A percentile compares a stretch with the other conserved stretches of the same genome.
Conservation (phyloP, 805 yeast genomes). For the Myxozyma mucilagina region DNA sequence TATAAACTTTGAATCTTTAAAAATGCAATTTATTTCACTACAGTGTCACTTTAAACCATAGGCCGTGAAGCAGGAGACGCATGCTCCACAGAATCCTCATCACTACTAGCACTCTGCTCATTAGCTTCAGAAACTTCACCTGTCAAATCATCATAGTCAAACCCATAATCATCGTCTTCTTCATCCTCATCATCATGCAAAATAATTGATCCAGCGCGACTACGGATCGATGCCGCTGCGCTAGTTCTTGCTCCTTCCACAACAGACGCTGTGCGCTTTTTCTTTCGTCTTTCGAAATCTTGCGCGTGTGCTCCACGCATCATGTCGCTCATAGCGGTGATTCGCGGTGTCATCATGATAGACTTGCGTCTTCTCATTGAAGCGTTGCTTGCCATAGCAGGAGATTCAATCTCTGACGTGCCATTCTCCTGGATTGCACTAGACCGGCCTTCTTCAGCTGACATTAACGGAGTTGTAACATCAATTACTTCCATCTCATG, state of each 20-base stretch:
- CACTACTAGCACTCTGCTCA: constrained; percentile 16
- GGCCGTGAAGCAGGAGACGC: constrained; percentile 7
- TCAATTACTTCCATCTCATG: constrained; percentile 13
- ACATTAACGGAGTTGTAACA: constrained; percentile 28
- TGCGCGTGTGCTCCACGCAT: constrained; percentile 70
- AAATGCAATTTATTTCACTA: no score
- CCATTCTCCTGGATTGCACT: background rate
- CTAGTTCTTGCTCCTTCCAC: background rate
- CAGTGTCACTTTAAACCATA: background rate
- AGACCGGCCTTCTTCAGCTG: constrained; percentile 28
- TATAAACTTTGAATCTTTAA: no score
- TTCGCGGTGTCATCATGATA: constrained; percentile 25
- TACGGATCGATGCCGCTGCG: background rate
- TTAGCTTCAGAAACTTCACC: constrained; percentile 11
- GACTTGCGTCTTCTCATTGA: constrained; percentile 15
- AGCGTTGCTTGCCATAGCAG: background rate
- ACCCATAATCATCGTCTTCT: constrained; percentile 20
- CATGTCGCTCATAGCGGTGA: constrained; percentile 25
- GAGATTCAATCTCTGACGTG: background rate
- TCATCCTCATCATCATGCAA: constrained; percentile 13
- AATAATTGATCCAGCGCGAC: constrained; percentile 9
- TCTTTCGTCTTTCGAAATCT: constrained; percentile 72
- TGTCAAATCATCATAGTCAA: constrained; percentile 22
- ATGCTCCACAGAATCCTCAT: constrained; percentile 1
- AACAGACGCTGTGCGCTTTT: constrained; percentile 20